Base-by-base conservation (phyloP, 164 flowering plant genomes). In the Buxus sempervirens region DNA sequence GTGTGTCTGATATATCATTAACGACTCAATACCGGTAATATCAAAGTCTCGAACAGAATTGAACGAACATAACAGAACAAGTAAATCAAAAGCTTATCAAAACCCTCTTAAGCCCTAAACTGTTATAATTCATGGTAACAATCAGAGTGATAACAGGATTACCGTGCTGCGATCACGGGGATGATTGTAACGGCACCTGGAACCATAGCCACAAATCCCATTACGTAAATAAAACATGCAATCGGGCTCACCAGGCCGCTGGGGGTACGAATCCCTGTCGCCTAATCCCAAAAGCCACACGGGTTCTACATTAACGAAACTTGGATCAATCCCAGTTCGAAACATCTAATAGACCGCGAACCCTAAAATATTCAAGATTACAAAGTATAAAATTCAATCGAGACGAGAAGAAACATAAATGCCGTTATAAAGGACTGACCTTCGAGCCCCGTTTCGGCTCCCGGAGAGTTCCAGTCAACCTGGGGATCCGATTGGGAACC, bases 171-270 rank as follows among this genome's bases (percentile, higher is more conserved):
- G 98, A 82, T 93, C 87, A 10, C 78, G 89, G 45, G 98, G 98
- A 70, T 93, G 98, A 75, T 91, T 86, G 72, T 76, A 91, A 6
- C 98, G 87, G 75, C 98, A 93, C 73, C 89, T 77, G 60, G 73
- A 65, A 22, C 97, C 98, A 41, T 82, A 93, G 3, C 93, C 88
- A 56, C 98, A 93, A 27, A 75, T 74, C 69, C 98, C 98, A 16
- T 92, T 93, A 19, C 91, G 80, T 90, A 93, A 80, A 62, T 88
- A 93, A 76, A 83, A 91, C 6, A 74, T 81, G 59, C 98, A 93
- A 67, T 86, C 86, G 5, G 88, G 76, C 73, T 79, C 83, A 21
- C 94, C 94, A 2, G 80, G 88, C 10, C 97, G 84, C 79, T 93
- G 91, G 42, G 98, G 98, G 71, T 85, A 91, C 51, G 79, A 73